Evolutionary conservation across 2,329 filamentous ascomycete species (phyloP), one percentile per base, ranked within the genome.

Genomic region (Cryphonectria naterciae): DNA sequence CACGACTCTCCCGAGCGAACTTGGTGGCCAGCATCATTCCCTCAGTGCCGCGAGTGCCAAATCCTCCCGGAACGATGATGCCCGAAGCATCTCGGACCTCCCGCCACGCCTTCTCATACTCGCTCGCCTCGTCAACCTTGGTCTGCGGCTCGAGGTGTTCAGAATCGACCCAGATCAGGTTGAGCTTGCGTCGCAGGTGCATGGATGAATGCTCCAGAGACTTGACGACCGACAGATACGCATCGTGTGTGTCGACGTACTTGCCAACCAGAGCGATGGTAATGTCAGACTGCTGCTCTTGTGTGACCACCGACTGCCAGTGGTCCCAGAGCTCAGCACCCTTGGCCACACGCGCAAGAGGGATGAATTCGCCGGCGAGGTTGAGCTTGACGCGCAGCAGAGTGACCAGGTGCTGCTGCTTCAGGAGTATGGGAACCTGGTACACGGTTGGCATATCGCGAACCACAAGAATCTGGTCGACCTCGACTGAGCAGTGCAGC

Each of bases 181-280:
- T 90, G 58, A 98, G 86, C 80, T 94, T 94, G 75, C 90, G 88
- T 67, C 87, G 85, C 81, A 94, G 96, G 72, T 89, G 89, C 95
- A 98, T 98, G 6, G 95, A 91, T 1, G 93, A 89, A 81, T 98
- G 95, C 82, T 98, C 95, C 3, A 98, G 86, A 0, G 94, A 90
- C 83, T 98, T 98, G 79, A 73, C 70, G 8, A 69, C 77, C 25
- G 75, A 77, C 64, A 97, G 87, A 78, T 98, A 98, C 5, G 93
- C 92, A 80, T 98, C 95, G 68, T 94, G 90, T 4, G 95, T 88
- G 68, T 89, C 89, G 32, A 91, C 91, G 80, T 99, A 99, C 82
- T 98, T 98, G 75, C 96, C 96, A 15, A 98, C 95, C 17, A 99
- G 85, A 11, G 90, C 94, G 79, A 99, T 97, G 56, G 87, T 87